These are phyloP conservation scores for Fusarium siculi DNA, from an alignment of 2,329 filamentous ascomycete species.

Conservation along the genomic window DNA sequence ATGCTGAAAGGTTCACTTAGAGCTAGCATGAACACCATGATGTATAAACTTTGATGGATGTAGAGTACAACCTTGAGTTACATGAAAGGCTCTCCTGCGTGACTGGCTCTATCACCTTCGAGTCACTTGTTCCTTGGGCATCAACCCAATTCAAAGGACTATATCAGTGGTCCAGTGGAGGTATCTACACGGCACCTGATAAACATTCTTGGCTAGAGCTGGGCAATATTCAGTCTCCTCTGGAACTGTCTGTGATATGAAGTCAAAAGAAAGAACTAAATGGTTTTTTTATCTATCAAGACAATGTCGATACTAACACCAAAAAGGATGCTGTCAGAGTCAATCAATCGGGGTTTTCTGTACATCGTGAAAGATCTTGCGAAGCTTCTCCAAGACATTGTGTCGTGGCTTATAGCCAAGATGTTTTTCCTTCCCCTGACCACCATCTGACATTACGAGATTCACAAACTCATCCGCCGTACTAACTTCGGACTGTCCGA, in stretches of 20 bases:
- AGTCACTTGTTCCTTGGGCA: too few species aligned
- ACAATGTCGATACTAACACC: fast-evolving
- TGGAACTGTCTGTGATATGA: too few species aligned
- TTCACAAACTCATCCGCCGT: background rate
- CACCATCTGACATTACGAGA: background rate
- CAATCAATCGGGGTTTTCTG: background rate
- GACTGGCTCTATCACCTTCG: too few species aligned
- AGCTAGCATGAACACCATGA: too few species aligned
- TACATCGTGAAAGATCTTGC: background rate
- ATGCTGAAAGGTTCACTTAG: too few species aligned
- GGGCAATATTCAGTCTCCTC: background rate
- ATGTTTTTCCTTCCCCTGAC: too few species aligned
- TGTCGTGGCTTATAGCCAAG: background rate
- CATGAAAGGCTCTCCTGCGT: too few species aligned
- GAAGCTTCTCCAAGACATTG: background rate
- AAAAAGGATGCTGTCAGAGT: background rate
- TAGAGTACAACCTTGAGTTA: too few species aligned
- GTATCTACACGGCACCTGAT: background rate
- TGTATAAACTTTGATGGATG: too few species aligned
- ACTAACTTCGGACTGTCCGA: background rate
- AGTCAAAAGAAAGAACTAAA: background rate
- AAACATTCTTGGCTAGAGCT: background rate
- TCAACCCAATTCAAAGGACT: background rate
- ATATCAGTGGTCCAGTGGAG: background rate
- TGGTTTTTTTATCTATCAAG: background rate